Evolutionary conservation across 2,329 filamentous ascomycete species (phyloP), one percentile per base, ranked within the genome.

Genomic region (Claviceps arundinis): DNA sequence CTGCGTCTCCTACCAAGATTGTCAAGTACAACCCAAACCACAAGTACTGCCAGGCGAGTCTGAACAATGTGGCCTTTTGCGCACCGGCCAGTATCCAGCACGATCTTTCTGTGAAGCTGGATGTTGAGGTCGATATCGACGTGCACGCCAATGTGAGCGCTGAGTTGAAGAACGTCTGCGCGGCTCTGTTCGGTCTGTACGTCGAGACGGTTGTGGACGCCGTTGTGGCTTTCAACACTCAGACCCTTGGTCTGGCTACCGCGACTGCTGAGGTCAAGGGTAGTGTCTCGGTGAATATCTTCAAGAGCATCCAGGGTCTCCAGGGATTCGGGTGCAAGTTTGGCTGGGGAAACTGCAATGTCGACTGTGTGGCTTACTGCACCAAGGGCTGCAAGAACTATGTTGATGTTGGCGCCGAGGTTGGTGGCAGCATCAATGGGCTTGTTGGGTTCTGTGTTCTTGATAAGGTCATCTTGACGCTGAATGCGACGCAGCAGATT

Each of bases 321-420:
- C 43, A 59, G 50, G 47, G 51, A 42, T 43, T 61, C 14, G 56
- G 60, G 44, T 68, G 65, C 62, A 53, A 56, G 43, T 56, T 68
- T 38, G 66, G 66, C 37, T 51, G 66, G 40, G 60, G 60, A 40
- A 56, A 58, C 44, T 69, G 66, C 61, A 58, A 62, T 55, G 63
- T 61, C 52, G 67, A 69, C 62, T 69, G 67, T 56, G 65, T 69
- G 50, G 66, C 65, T 26, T 67, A 65, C 60, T 66, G 62, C 60
- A 57, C 62, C 59, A 61, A 65, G 59, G 67, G 67, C 57, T 69
- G 67, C 61, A 59, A 61, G 57, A 69, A 69, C 65, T 63, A 64
- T 61, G 59, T 69, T 42, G 65, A 69, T 51, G 59, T 67, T 30
- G 54, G 52, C 9, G 56, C 57, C 5, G 50, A 52, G 37, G 26